Base-by-base conservation (phyloP, 2,329 filamentous ascomycete genomes). In the Saccharata proteae region DNA sequence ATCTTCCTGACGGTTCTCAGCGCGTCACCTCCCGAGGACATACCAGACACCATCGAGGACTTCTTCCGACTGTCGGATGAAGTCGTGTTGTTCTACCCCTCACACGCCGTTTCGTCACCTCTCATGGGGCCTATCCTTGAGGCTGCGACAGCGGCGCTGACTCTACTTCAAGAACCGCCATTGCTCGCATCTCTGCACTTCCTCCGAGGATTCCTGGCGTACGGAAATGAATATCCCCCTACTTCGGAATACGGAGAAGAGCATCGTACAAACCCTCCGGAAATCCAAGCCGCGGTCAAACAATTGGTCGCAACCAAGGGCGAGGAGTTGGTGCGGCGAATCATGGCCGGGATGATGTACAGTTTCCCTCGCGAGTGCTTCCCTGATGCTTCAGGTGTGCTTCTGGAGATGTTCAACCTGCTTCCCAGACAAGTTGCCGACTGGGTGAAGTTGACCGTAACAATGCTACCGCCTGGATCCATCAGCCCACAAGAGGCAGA, bases 261-360 rank as follows among this genome's bases (percentile, higher is more conserved):
- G 47, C 66, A 68, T 16, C 66, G 65, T 16, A 49, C 70, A 31
- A 75, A 78, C 30, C 71, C 79, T 0, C 64, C 72, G 3, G 76
- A 86, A 43, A 69, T 93, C 15, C 78, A 75, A 43, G 65, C 67
- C 19, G 70, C 77, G 6, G 79, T 96, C 36, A 81, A 79, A 54
- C 68, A 72, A 38, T 68, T 94, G 31, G 61, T 93, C 15, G 41
- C 67, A 2, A 61, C 66, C 1, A 75, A 85, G 40, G 85, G 90
- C 21, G 77, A 84, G 47, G 62, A 74, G 34, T 65, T 98, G 16
- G 77, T 90, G 6, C 88, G 93, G 57, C 80, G 86, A 40, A 77
- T 93, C 36, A 69, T 98, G 62, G 90, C 86, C 1, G 90, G 90
- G 38, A 93, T 98, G 86, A 96, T 98, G 88, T 94, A 94, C 54